Evolutionary conservation across 2,329 filamentous ascomycete species (phyloP), one percentile per base, ranked within the genome.

Genomic region (Claviceps pusilla): DNA sequence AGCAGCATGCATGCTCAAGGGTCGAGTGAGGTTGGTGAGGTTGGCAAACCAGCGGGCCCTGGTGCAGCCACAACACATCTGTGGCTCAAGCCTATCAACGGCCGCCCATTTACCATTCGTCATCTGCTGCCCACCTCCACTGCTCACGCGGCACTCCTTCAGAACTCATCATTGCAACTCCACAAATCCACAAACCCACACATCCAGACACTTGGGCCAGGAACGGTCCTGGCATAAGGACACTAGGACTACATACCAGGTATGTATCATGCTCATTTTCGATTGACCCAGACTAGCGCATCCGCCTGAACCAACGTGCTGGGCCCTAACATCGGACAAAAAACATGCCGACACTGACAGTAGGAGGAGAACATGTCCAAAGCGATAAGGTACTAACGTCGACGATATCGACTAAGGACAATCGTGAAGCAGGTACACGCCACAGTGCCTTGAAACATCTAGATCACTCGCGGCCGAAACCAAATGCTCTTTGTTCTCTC

Each of bases 281-380:
- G 55, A 53, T 51, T 43, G 50, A 57, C 55, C 41, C 24, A 51
- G 53, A 50, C 53, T 57, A 57, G 55, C 53, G 55, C 50, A 52
- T 47, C 53, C 53, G 50, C 48, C 12, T 51, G 53, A 57, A 55
- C 55, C 55, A 55, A 48, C 33, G 24, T 31, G 53, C 47, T 48
- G 55, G 55, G 53, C 39, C 55, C 48, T 55, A 53, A 55, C 45
- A 42, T 31, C 53, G 48, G 46, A 45, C 50, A 53, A 50, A 47
- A 54, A 52, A 54, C 50, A 50, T 51, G 55, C 55, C 55, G 47
- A 48, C 14, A 12, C 14, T 46, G 24, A 24, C 24, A 52, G 31
- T 50, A 33, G 41, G 16, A 47, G 33, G 43, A 51, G 47, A 35
- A 29, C 49, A 51, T 48, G 43, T 45, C 45, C 49, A 37, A 50